phyloP scores from a whole-genome alignment of 2,329 filamentous ascomycete species.

The Aspergillus glaucus region DNA sequence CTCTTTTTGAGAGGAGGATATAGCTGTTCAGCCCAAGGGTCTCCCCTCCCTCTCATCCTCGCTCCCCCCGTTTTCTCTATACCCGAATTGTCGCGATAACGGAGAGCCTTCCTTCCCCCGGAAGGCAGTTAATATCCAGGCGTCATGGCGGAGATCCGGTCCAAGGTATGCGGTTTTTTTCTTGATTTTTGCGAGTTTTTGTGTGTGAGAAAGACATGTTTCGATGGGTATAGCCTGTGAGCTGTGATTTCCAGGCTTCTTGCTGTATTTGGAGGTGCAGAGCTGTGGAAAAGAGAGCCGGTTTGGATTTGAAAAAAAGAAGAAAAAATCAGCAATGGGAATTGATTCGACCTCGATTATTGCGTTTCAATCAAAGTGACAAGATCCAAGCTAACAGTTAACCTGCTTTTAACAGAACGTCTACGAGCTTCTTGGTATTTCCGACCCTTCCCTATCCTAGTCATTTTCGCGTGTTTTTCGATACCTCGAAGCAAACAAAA shows the following conservation, averaged over 20 bases:
- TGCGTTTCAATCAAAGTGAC: conserved; percentile 3
- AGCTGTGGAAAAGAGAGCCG: too few relatives aligned
- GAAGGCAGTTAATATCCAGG: conserved; percentile 44
- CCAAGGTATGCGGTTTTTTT: conserved; percentile 39
- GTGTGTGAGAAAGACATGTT: background rate
- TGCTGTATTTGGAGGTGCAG: too few relatives aligned
- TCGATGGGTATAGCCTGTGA: background rate
- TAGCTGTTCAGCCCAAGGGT: background rate
- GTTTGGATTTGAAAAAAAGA: too few relatives aligned
- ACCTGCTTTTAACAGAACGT: conserved; percentile 62
- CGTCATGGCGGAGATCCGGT: conserved; percentile 50
- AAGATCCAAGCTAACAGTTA: conserved; percentile 30
- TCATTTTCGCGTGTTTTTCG: background rate
- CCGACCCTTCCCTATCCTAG: conserved; percentile 17
- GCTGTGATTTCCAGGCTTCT: background rate
- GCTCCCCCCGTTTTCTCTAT: conserved; percentile 18
- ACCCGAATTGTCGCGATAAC: conserved; percentile 43
- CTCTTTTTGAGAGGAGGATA: too few relatives aligned
- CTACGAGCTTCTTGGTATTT: conserved; percentile 94
- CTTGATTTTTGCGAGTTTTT: background rate
- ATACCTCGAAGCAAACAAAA: background rate
- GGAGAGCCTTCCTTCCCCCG: conserved; percentile 46
- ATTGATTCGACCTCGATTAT: background rate
- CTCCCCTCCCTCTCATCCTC: conserved; percentile 24
- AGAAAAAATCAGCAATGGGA: background rate